These are phyloP conservation scores for Xylaria sp. DNA, from an alignment of 2,329 filamentous ascomycete species.

Conservation along the genomic window DNA sequence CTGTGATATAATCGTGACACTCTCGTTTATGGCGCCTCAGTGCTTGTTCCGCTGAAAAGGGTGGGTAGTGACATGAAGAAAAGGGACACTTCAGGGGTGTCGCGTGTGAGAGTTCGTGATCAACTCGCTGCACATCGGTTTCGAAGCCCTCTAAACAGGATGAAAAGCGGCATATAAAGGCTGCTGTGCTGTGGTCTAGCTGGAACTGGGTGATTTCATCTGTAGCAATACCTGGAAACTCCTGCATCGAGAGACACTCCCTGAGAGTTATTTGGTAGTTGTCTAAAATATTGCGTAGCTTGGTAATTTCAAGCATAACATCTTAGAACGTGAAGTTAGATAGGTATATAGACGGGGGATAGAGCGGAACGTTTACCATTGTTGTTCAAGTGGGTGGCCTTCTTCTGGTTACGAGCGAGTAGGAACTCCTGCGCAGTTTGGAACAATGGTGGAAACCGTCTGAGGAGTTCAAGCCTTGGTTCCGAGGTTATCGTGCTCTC, in stretches of 20 bases:
- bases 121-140: not conserved
- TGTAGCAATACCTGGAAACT: slow-evolving; percentile 14
- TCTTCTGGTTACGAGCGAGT: slow-evolving; percentile 10
- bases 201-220: slow-evolving; percentile 17
- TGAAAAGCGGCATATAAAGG: slow-evolving; percentile 17
- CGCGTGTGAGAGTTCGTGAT: slow-evolving; percentile 14
- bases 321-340: not conserved
- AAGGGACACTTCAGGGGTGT: slow-evolving; percentile 1
- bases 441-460: not conserved
- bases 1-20: not conserved
- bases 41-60: not conserved
- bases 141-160: slow-evolving; percentile 15
- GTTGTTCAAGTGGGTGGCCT: not conserved
- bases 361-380: not conserved
- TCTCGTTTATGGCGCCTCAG: not conserved
- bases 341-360: not conserved
- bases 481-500: not conserved
- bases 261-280: slow-evolving; percentile 15
- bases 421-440: not conserved
- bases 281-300: slow-evolving; percentile 1
- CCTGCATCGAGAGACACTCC: slow-evolving; percentile 4
- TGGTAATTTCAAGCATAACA: not conserved
- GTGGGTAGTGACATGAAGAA: slow-evolving; percentile 15
- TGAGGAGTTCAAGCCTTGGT: slow-evolving; percentile 16
- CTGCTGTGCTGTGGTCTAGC: not conserved